phyloP scores from a whole-genome alignment of 106 monocot genomes.

The Agapanthus africanus region DNA sequence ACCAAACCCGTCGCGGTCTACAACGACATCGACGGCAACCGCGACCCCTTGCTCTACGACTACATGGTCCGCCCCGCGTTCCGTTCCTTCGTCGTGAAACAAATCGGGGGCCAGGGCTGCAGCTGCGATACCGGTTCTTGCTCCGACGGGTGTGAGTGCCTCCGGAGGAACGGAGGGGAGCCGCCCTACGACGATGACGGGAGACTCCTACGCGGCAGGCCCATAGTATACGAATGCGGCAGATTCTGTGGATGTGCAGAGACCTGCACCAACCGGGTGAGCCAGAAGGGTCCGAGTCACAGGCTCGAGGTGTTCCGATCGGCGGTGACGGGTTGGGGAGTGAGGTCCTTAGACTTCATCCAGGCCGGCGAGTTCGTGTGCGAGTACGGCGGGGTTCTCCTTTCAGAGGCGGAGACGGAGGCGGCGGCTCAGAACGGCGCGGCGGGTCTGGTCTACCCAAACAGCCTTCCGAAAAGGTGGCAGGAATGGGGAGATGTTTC shows the following conservation, averaged over 20 bases:
- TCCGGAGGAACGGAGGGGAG: conserved; percentile 37
- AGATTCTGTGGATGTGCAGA: conserved; percentile 31
- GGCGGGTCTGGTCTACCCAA: not conserved
- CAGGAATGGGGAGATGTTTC: not conserved
- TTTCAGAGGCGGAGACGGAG: not conserved
- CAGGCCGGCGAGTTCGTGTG: conserved; percentile 61
- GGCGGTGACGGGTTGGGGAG: conserved; percentile 45
- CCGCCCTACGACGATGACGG: conserved; percentile 48
- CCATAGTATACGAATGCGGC: conserved; percentile 63
- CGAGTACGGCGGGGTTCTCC: conserved; percentile 35
- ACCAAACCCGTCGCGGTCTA: conserved; percentile 32
- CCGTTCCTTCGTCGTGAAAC: not conserved
- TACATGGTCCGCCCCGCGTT: conserved; percentile 34
- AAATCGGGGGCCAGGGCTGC: conserved; percentile 30
- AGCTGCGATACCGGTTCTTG: conserved; percentile 21
- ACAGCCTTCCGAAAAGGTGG: not conserved
- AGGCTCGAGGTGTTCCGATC: conserved; percentile 62
- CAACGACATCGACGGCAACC: conserved; percentile 51
- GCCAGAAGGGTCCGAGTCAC: conserved; percentile 41
- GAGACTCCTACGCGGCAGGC: conserved; percentile 44
- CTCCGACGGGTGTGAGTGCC: conserved; percentile 30
- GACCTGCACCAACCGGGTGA: conserved; percentile 47
- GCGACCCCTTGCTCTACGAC: conserved; percentile 34
- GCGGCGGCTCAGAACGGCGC: not conserved
- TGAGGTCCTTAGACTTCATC: conserved; percentile 59